Base-by-base conservation (phyloP, 805 yeast species). In the Ogataea salicorniae region DNA sequence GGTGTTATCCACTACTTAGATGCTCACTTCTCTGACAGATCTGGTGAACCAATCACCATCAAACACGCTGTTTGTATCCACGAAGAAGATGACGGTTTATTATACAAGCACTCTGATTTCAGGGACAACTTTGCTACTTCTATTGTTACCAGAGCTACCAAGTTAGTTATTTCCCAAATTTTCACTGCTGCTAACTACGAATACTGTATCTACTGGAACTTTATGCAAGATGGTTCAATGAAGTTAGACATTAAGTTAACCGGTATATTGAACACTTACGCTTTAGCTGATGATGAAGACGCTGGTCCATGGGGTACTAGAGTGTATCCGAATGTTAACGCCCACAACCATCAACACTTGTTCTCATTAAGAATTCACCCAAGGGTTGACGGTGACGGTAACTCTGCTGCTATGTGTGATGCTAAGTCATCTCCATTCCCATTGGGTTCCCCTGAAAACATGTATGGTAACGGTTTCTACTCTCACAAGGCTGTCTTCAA, bases 131-230 rank as follows among this genome's bases (percentile, higher is more conserved):
- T 83, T 68, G 81, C 80, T 52, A 86, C 92, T 46, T 78, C 85
- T 35, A 77, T 85, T 56, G 84, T 81, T 51, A 81, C 89, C 44
- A 79, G 95, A 71, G 85, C 89, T 43, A 82, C 84, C 57, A 81
- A 77, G 66, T 75, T 86, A 66, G 76, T 85, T 49, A 71, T 87
- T 47, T 84, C 91, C 22, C 92, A 86, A 69, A 83, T 86, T 62
- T 86, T 86, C 72, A 86, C 95, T 43, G 92, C 92, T 58, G 89
- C 91, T 43, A 86, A 87, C 75, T 84, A 84, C 64, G 95, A 86
- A 72, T 86, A 86, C 74, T 83, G 90, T 70, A 72, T 86, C 63
- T 86, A 86, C 75, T 86, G 90, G 89, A 80, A 74, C 54, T 83
- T 86, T 71, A 77, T 84, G 73, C 90, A 85, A 71, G 94, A 85